phyloP scores from a whole-genome alignment of 2,329 filamentous ascomycete species.

The Xylariaceae sp. region DNA sequence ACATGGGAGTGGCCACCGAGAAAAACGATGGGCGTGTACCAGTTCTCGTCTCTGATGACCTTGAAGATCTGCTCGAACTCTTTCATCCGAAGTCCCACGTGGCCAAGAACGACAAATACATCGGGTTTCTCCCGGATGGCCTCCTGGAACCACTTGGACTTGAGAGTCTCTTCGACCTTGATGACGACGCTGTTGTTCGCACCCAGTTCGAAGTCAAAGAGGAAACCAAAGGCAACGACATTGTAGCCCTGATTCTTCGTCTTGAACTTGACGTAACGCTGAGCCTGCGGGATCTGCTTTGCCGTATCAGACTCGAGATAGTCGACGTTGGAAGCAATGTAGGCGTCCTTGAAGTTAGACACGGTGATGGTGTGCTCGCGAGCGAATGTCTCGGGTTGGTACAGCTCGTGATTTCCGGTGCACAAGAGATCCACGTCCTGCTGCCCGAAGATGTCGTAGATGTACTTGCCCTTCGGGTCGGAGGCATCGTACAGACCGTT shows the following conservation, averaged over 20 bases:
- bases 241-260: slow-evolving; percentile 84
- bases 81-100: slow-evolving; percentile 73
- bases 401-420: slow-evolving; percentile 92
- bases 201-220: slow-evolving; percentile 90
- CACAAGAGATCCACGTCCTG: slow-evolving; percentile 80
- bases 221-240: slow-evolving; percentile 84
- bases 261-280: slow-evolving; percentile 80
- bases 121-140: slow-evolving; percentile 82
- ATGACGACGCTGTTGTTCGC: slow-evolving; percentile 86
- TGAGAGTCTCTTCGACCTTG: slow-evolving; percentile 71
- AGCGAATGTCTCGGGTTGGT: slow-evolving; percentile 70
- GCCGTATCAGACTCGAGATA: slow-evolving; percentile 71
- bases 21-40: slow-evolving; percentile 81
- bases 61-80: slow-evolving; percentile 75
- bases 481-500: slow-evolving; percentile 94
- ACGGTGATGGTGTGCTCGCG: slow-evolving; percentile 76
- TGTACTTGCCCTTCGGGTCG: slow-evolving; percentile 78
- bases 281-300: slow-evolving; percentile 68
- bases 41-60: slow-evolving; percentile 69
- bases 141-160: slow-evolving; percentile 82
- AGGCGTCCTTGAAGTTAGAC: slow-evolving; percentile 72
- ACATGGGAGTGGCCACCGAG: slow-evolving; percentile 91
- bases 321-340: slow-evolving; percentile 89
- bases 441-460: slow-evolving; percentile 78
- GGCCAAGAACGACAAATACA: slow-evolving; percentile 79